A percentile compares a stretch with the other conserved stretches of the same genome.
Evolutionary conservation across 2,329 filamentous ascomycete genomes (phyloP).

Genomic region (Phyllosticta citriasiana): DNA sequence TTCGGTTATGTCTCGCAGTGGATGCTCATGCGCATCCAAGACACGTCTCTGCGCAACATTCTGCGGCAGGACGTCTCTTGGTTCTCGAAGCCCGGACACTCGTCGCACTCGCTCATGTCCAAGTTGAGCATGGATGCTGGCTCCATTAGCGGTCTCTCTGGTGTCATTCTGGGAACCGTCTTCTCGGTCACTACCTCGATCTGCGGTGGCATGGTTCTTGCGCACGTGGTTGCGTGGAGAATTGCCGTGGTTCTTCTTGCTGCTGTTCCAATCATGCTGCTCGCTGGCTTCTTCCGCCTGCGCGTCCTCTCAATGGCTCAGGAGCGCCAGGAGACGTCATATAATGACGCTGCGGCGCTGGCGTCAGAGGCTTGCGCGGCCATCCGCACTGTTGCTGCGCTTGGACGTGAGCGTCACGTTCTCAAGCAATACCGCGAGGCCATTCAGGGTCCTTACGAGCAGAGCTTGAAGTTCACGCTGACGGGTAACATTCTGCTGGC

Average conservation of each 20-base stretch:
- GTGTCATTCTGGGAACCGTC: conserved; percentile 41
- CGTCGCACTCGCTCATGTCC: conserved; percentile 35
- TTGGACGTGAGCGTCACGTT: conserved; percentile 32
- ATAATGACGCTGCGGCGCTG: conserved; percentile 52
- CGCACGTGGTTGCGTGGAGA: conserved; percentile 40
- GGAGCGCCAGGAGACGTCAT: conserved; percentile 53
- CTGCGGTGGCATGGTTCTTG: conserved; percentile 37
- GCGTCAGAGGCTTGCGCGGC: conserved; percentile 58
- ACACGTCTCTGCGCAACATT: conserved; percentile 40
- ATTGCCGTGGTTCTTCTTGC: conserved; percentile 41
- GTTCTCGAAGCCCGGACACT: conserved; percentile 35
- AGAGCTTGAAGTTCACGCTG: conserved; percentile 30
- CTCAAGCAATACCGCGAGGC: conserved; percentile 28
- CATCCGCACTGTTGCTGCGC: conserved; percentile 48
- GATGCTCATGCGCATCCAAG: conserved; percentile 34
- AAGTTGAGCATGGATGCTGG: conserved; percentile 40
- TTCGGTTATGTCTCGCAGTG: conserved; percentile 41
- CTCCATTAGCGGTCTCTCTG: conserved; percentile 38
- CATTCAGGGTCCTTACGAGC: conserved; percentile 30
- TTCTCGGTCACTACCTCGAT: conserved; percentile 39
- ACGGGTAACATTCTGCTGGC: conserved; percentile 34
- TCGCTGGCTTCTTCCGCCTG: conserved; percentile 37
- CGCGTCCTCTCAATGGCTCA: conserved; percentile 48
- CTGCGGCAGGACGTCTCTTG: conserved; percentile 46
- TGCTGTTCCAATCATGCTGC: conserved; percentile 39